Evolutionary conservation across 805 yeast species (phyloP).

Genomic region (Lipomyces sp.): DNA sequence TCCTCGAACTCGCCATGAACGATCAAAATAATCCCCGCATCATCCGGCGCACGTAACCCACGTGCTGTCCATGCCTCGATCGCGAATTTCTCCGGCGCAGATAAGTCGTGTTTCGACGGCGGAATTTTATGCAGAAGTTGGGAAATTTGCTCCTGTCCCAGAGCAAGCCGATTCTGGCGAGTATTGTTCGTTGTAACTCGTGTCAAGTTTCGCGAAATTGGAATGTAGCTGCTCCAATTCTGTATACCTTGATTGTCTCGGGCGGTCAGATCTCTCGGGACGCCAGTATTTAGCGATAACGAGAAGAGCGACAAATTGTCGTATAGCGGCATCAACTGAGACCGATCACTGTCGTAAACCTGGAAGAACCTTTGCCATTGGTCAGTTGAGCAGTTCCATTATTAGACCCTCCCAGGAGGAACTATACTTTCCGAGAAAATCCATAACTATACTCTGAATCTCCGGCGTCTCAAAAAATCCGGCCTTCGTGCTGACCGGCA

Average conservation of each 20-base stretch:
- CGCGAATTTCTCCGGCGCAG: conserved; percentile 67
- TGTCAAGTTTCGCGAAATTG: conserved; percentile 76
- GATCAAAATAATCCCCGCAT: conserved; percentile 66
- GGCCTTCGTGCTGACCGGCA: conserved; percentile 53
- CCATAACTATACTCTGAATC: conserved; percentile 71
- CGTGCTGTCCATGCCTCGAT: conserved; percentile 60
- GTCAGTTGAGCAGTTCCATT: not conserved
- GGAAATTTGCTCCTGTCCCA: conserved; percentile 71
- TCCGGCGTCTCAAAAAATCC: conserved; percentile 82
- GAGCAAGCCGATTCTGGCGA: conserved; percentile 61
- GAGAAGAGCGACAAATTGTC: conserved; percentile 87
- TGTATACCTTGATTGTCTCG: conserved; percentile 21
- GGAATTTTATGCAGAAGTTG: conserved; percentile 72
- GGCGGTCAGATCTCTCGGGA: conserved; percentile 54
- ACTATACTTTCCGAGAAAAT: conserved; percentile 58
- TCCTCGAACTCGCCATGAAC: conserved; percentile 89
- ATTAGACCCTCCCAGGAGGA: not conserved
- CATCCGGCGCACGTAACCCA: conserved; percentile 61
- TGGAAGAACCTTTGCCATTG: conserved; percentile 59
- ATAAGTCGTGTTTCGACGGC: conserved; percentile 71
- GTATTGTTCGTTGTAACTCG: conserved; percentile 57
- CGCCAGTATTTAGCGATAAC: conserved; percentile 70
- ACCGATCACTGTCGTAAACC: conserved; percentile 80
- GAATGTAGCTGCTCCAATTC: conserved; percentile 55
- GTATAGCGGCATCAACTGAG: conserved; percentile 71